Conservation (phyloP, 441 rosid species). For the Isatis lusitanica region DNA sequence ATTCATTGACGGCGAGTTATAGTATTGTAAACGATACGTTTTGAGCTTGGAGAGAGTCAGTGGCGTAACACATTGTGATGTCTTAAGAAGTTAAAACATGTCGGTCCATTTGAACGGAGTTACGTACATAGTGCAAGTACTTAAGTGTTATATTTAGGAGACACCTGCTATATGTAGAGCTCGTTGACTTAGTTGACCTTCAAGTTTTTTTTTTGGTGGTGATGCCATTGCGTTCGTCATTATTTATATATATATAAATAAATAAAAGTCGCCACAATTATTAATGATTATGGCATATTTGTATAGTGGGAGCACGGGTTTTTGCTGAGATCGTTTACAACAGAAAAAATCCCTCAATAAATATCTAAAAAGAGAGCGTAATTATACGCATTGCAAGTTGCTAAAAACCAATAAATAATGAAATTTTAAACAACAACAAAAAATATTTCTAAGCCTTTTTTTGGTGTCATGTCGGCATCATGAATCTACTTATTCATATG, state of each 20-base stretch:
- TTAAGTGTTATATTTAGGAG: neutral
- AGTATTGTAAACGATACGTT: neutral
- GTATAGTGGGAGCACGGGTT: constrained; percentile 6
- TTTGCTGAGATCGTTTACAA: constrained; percentile 17
- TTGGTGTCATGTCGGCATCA: constrained; percentile 16
- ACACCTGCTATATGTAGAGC: neutral
- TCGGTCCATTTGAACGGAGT: constrained; percentile 12
- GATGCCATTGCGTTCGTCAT: constrained; percentile 32
- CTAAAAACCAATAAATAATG: neutral
- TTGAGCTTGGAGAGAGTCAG: neutral
- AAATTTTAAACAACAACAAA: neutral
- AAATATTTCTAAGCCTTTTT: neutral
- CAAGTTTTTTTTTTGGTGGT: constrained; percentile 19
- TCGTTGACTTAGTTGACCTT: constrained; percentile 28
- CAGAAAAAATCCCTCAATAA: constrained; percentile 9
- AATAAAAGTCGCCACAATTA: neutral
- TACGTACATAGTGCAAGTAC: neutral
- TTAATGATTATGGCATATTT: neutral
- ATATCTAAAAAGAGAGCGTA: neutral
- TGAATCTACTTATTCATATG: constrained; percentile 11
- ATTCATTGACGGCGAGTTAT: neutral
- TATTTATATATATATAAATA: neutral
- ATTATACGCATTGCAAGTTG: constrained; percentile 18
- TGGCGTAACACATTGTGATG: constrained; percentile 5
- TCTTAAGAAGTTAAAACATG: constrained; percentile 3